Evolutionary conservation across 805 yeast species (phyloP), one percentile per base, ranked within the genome.

Genomic region (Yarrowia keelungensis): DNA sequence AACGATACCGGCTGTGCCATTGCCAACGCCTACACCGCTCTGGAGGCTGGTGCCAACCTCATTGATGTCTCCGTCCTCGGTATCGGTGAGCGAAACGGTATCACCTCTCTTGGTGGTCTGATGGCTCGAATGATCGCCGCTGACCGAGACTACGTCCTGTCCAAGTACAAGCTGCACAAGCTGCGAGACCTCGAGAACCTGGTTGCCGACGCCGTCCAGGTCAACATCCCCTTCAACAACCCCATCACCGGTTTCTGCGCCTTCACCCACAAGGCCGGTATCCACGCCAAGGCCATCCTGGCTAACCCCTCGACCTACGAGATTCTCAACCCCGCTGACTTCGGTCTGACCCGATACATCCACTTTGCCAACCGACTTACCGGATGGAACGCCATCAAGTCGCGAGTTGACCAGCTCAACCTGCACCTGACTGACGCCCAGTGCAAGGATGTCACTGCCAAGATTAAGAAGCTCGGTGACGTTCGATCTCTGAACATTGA

Each of bases 91-190:
- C 89, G 99, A 83, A 94, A 94, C 81, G 99, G 99, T 79, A 94
- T 94, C 79, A 92, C 97, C 49, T 97, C 98, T 70, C 85, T 94
- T 73, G 98, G 99, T 76, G 99, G 97, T 67, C 86, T 94, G 77
- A 94, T 94, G 98, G 98, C 98, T 54, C 88, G 99, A 82, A 94
- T 94, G 99, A 92, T 95, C 77, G 97, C 97, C 71, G 97, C 98
- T 71, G 97, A 94, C 82, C 89, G 98, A 76, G 98, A 94, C 74
- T 94, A 94, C 79, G 98, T 94, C 67, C 83, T 92, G 76, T 86
- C 93, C 80, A 94, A 94, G 83, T 94, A 94, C 83, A 95, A 95
- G 83, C 83, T 94, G 74, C 97, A 93, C 83, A 94, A 94, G 85
- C 86, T 94, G 74, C 89, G 99, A 82, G 98, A 94, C 78, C 84